Evolutionary conservation across 2,329 filamentous ascomycete species (phyloP).

Genomic region (Neonectria magnoliae): DNA sequence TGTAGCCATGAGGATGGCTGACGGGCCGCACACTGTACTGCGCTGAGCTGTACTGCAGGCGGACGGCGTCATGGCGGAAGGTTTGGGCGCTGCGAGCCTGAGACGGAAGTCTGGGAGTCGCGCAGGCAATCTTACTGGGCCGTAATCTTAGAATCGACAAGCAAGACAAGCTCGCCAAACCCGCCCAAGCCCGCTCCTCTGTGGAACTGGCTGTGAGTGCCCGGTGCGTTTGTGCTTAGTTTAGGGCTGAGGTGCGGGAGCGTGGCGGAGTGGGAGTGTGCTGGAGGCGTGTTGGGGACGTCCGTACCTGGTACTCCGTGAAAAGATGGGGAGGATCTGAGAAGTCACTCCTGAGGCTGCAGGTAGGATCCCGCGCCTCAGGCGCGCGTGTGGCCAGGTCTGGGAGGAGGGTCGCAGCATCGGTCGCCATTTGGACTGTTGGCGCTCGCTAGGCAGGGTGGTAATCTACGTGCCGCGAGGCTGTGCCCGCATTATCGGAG

Average conservation of each 20-base stretch:
- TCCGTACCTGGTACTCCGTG: constrained; percentile 19
- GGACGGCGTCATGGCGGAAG: constrained; percentile 1
- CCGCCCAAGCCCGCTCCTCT: constrained; percentile 4
- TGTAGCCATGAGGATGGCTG: constrained; percentile 27
- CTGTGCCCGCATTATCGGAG: constrained; percentile 14
- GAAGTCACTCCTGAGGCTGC: constrained; percentile 12
- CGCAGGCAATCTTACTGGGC: constrained; percentile 14
- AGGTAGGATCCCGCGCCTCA: neutral
- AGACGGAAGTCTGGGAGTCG: neutral
- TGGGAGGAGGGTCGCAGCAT: too few relatives aligned
- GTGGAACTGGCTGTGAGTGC: constrained; percentile 12
- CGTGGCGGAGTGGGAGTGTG: constrained; percentile 9
- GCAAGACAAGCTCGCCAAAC: neutral
- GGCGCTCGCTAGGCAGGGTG: neutral
- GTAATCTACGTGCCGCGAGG: constrained; percentile 20
- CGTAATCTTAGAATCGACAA: constrained; percentile 22
- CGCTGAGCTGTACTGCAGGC: constrained; percentile 29
- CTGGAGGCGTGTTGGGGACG: neutral
- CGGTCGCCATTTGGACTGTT: neutral
- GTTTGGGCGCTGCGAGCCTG: neutral
- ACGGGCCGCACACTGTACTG: constrained; percentile 37
- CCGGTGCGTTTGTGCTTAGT: neutral
- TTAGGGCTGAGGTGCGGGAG: constrained; percentile 14
- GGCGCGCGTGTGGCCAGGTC: neutral
- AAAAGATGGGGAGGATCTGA: constrained; percentile 16